Evolutionary conservation across 1,139 yeast genomes (phyloP), one percentile per base, ranked within the genome.

Genomic region (Hemisphaericaspora xylanilytica): DNA sequence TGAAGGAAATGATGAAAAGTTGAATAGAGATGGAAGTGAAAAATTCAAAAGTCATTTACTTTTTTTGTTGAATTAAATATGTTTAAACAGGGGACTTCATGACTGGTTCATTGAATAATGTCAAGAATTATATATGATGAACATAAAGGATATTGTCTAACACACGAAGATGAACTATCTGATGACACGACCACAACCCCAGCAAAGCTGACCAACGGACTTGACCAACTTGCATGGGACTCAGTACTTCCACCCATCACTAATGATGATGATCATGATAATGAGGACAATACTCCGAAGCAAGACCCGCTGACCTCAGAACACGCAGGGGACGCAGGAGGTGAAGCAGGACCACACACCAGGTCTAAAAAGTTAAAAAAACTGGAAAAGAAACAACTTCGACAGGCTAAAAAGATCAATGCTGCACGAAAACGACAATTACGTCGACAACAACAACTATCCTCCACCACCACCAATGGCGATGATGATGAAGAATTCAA

Each of bases 161-260:
- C 40, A 13, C 45, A 38, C 1, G 35, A 37, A 9, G 31, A 13
- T 9, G 28, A 32, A 5, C 7, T 28, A 6, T n/a, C 8, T 3
- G 36, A 21, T 6, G 32, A 38, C 4, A 33, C 22, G n/a, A n/a
- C 29, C 25, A 16, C 4, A n/a, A n/a, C n/a, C n/a, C n/a, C n/a
- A n/a, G n/a, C n/a, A n/a, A n/a, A 20, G 8, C 21, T 22, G 22
- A 26, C 13, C 31, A 59, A 60, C 32, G 74, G 75, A 0, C 48
- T 68, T 17, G 68, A 65, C 37, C 54, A 49, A 33, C 51, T 68
- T 25, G 58, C 59, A 2, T 61, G 67, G 61, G 58, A 53, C 29
- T 37, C 40, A 12, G 44, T 43, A 20, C 46, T 44, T 24, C 43
- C 41, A 0, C 44, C 34, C 13, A n/a, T 12, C 28, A n/a, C n/a